phyloP scores from a whole-genome alignment of 1,284 basidiomycete genomes.

The Leucoagaricus sp. region DNA sequence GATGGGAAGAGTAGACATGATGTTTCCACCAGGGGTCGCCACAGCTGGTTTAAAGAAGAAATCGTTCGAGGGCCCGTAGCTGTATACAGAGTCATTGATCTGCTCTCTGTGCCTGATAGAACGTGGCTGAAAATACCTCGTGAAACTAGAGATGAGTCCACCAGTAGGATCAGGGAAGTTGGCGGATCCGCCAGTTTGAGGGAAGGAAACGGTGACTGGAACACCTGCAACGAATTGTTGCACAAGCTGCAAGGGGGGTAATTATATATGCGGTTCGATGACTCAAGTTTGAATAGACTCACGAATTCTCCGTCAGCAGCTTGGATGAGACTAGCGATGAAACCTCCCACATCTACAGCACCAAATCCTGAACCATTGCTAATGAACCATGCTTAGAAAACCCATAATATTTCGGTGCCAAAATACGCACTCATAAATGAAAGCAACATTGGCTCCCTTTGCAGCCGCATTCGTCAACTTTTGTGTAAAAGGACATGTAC shows the following conservation, averaged over 20 bases:
- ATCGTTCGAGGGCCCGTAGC: conserved; percentile 62
- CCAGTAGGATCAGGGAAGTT: too few species aligned
- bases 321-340: conserved; percentile 43
- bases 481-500: conserved; percentile 50
- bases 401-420: background rate
- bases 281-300: too few species aligned
- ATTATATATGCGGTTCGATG: too few species aligned
- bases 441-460: conserved; percentile 46
- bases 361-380: conserved; percentile 49
- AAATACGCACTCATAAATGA: conserved; percentile 55
- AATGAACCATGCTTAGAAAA: background rate
- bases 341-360: conserved; percentile 41
- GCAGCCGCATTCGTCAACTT: conserved; percentile 51
- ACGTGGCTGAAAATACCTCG: too few species aligned
- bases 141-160: too few species aligned
- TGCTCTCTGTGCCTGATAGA: too few species aligned
- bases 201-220: too few species aligned
- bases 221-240: too few species aligned
- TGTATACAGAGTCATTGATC: conserved; percentile 17
- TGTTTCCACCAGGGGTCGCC: conserved; percentile 62
- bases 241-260: too few species aligned
- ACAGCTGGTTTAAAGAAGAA: conserved; percentile 59
- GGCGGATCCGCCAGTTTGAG: too few species aligned
- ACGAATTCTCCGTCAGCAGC: conserved; percentile 41
- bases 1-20: conserved; percentile 58